Evolutionary conservation across 2,329 filamentous ascomycete species (phyloP), one percentile per base, ranked within the genome.

Genomic region (Bimuria novae-zelandiae): DNA sequence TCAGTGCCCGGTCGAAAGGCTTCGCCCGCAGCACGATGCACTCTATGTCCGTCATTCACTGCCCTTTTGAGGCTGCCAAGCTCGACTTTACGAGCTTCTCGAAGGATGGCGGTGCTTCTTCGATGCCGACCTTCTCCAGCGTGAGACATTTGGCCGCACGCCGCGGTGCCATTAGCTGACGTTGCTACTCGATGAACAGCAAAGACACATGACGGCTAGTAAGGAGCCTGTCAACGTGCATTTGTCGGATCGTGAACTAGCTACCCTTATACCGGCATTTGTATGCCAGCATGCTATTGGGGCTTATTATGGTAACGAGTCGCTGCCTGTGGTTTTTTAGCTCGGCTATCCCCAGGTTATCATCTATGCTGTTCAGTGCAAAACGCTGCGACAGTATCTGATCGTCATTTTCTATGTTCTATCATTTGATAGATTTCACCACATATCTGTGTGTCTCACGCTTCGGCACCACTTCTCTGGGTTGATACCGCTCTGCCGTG

Each of bases 1-100:
- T 55, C 58, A 57, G 48, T 59, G 59, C 57, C 60, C 67, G 67
- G 68, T 57, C 63, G 32, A 64, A 70, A 58, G 67, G 65, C 54
- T 55, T n/a, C n/a, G n/a, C n/a, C n/a, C n/a, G n/a, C n/a, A n/a
- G 44, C 54, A 39, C 51, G 42, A 19, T 44, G 51, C 51, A 54
- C 51, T 37, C 51, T 43, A 57, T 59, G 56, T 52, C 57, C 52
- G 63, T 55, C 49, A 57, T 51, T 66, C 53, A 54, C 52, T 62
- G 51, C 54, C 58, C 44, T 33, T n/a, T 56, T 63, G 42, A 42
- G 46, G 57, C 52, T 21, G 61, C 68, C 66, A 61, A 68, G 63
- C 43, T 37, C 42, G 30, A 41, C 44, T 45, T 52, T 53, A 50
- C 54, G 47, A 39, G 44, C 51, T 68, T 71, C 67, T 64, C 55